These are phyloP conservation scores for Populus ilicifolia DNA, from an alignment of 345 rosid species.

Conservation along the genomic window DNA sequence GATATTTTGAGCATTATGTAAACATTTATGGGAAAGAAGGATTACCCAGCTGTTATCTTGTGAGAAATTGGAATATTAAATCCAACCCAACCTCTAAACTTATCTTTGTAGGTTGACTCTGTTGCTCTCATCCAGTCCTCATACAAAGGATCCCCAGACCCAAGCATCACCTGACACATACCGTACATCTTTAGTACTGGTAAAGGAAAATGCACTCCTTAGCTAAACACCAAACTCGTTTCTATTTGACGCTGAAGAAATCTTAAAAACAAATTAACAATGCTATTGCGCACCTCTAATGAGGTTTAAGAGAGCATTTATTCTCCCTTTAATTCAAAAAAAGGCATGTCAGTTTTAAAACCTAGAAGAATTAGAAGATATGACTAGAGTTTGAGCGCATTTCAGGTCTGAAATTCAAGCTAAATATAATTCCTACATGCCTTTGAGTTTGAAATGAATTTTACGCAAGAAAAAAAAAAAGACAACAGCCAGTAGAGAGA, in stretches of 20 bases:
- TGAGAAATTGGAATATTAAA: conserved; percentile 90
- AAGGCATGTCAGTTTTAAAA: neutral
- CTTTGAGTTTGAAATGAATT: neutral
- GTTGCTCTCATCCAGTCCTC: conserved; percentile 87
- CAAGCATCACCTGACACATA: conserved; percentile 79
- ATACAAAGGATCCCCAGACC: conserved; percentile 73
- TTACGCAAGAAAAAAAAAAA: neutral
- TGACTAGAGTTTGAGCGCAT: neutral
- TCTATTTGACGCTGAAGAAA: neutral
- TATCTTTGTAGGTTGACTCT: conserved; percentile 62
- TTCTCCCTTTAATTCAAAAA: neutral
- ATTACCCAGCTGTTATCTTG: conserved; percentile 92
- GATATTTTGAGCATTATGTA: neutral
- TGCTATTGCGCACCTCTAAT: neutral
- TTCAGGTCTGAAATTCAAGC: neutral
- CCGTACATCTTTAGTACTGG: conserved; percentile 6
- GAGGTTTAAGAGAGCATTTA: neutral
- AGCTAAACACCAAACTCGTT: neutral
- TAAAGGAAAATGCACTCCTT: neutral
- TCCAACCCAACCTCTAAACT: conserved; percentile 97
- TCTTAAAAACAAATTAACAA: neutral
- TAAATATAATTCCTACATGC: neutral
- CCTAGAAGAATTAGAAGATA: neutral
- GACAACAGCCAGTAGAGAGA: neutral
- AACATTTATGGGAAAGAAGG: conserved; percentile 2